Base-by-base conservation (phyloP, 345 rosid species). In the Citropsis articulata region DNA sequence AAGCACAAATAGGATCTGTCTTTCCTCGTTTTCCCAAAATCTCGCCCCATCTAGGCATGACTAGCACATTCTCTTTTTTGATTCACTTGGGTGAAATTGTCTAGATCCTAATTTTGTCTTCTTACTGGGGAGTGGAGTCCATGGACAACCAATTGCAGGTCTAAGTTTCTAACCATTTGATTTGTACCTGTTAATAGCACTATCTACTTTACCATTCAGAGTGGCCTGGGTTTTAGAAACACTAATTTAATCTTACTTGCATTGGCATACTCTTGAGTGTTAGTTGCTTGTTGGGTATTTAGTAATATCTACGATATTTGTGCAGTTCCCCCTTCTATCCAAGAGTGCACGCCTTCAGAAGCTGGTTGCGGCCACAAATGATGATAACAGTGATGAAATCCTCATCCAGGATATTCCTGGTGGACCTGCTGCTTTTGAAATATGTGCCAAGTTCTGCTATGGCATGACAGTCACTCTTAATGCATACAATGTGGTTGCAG, bases 391-490 rank as follows among this genome's bases (percentile, higher is more conserved):
- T 5, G 93, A 89, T 70, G 95, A 95, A 82, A 85, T 95, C 78
- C 68, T 72, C 83, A 88, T 93, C 66, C 86, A 78, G 7, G 97
- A 91, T 74, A 80, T 93, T 21, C 98, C 98, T 0, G 98, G 98
- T 31, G 98, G 98, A 12, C 93, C 95, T 31, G 86, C 85, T 48
- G 93, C 95, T 25, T 93, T 95, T 66, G 98, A 95, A 78, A 83
- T 90, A 71, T 93, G 98, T 75, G 93, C 92, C 2, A 95, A 95
- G 74, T 95, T 95, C 83, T 95, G 98, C 83, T 95, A 95, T 60
- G 98, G 98, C 19, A 93, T 95, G 91, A 87, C 86, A 1, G 98
- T 95, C 71, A 93, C 98, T 9, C 94, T 95, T 79, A 93, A 92
- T 27, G 92, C 98, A 3, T 93, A 92, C 87, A 92, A 93, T 80